Conservation (phyloP, 2,329 filamentous ascomycete species). For the Cladophialophora chaetospira region DNA sequence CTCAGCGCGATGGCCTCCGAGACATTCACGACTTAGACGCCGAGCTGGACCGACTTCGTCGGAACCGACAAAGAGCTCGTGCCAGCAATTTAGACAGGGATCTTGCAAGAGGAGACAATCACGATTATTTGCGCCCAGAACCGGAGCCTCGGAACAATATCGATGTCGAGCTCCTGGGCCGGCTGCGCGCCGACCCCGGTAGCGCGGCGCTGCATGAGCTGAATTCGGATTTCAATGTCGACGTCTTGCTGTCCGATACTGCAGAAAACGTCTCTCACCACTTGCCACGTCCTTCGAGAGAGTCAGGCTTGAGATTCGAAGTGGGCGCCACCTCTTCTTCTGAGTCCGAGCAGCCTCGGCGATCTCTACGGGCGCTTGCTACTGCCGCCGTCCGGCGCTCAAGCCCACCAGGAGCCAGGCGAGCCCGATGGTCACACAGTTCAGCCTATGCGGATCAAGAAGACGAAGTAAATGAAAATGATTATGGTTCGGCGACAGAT, state of each 20-base stretch:
- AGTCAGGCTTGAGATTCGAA: constrained; percentile 39
- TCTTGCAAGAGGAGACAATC: background rate
- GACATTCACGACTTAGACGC: constrained; percentile 20
- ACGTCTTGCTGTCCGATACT: constrained; percentile 3
- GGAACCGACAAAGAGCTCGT: constrained; percentile 19
- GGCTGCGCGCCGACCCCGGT: background rate
- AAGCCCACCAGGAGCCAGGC: constrained; percentile 8
- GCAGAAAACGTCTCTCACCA: constrained; percentile 28
- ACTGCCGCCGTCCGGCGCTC: background rate
- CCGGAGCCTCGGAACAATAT: constrained; percentile 5
- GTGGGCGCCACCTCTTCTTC: constrained; percentile 22
- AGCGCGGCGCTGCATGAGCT: background rate
- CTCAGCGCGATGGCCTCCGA: constrained; percentile 12
- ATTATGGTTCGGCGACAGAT: constrained; percentile 46
- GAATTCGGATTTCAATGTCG: constrained; percentile 8
- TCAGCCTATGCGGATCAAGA: constrained; percentile 8
- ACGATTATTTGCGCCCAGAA: background rate
- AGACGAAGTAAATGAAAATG: constrained; percentile 18
- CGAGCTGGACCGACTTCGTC: constrained; percentile 23
- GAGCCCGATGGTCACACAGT: constrained; percentile 4
- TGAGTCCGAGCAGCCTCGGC: constrained; percentile 15
- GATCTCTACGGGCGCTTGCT: background rate
- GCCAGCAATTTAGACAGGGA: constrained; percentile 9
- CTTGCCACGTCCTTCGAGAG: constrained; percentile 41
- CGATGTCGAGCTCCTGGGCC: constrained; percentile 6